Evolutionary conservation across 1,284 basidiomycete genomes (phyloP).

Genomic region (Puccinia polysora): DNA sequence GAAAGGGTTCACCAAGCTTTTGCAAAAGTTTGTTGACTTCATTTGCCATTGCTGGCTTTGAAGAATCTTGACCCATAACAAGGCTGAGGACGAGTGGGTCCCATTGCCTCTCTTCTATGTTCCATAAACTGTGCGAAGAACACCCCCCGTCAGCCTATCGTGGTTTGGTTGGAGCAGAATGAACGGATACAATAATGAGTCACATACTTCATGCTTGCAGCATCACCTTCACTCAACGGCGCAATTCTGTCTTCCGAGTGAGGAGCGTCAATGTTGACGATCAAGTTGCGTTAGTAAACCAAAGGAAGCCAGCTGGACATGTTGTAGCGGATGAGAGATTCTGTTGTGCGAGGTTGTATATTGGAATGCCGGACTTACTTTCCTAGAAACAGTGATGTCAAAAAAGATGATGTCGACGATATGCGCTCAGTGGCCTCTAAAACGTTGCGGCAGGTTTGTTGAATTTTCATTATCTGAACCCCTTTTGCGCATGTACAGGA

Average conservation of each 20-base stretch:
- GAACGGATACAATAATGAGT: background rate
- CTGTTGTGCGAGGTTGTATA: too few species aligned
- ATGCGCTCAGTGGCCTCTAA: conserved; percentile 68
- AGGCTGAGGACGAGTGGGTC: conserved; percentile 70
- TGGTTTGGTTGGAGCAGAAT: background rate
- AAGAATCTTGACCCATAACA: conserved; percentile 62
- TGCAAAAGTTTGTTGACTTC: conserved; percentile 55
- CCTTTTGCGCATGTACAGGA: background rate
- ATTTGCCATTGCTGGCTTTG: conserved; percentile 57
- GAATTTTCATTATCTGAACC: conserved; percentile 47
- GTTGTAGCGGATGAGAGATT: too few species aligned
- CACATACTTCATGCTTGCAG: conserved; percentile 60
- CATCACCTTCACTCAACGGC: conserved; percentile 68
- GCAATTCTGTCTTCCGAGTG: conserved; percentile 53
- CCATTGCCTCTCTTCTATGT: conserved; percentile 60
- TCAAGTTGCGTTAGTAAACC: background rate
- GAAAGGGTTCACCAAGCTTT: conserved; percentile 27
- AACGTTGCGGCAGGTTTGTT: conserved; percentile 68
- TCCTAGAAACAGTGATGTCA: conserved; percentile 66
- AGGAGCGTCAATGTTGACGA: background rate
- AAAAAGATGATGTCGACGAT: conserved; percentile 65
- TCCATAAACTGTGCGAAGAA: conserved; percentile 59
- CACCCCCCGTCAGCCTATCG: background rate
- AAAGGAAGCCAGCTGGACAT: too few species aligned
- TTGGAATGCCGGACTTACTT: conserved; percentile 55